Evolutionary conservation across 345 rosid genomes (phyloP).

Genomic region (Iberis pinnata): DNA sequence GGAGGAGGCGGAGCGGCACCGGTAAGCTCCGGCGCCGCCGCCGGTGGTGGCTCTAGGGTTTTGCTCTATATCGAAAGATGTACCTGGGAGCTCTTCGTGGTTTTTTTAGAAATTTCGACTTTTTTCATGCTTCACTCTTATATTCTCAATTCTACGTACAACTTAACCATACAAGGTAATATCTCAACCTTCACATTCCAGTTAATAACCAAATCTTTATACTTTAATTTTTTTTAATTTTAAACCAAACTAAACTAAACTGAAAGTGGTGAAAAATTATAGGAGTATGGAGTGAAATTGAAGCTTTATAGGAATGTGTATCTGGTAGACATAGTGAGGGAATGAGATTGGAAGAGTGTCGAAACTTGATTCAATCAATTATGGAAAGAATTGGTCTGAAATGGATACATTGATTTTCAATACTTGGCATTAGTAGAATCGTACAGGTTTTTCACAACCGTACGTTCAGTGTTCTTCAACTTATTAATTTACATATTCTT

Average conservation of each 20-base stretch:
- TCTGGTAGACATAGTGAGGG: slow-evolving; percentile 56
- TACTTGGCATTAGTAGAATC: slow-evolving; percentile 93
- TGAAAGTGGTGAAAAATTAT: background rate
- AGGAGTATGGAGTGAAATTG: slow-evolving; percentile 57
- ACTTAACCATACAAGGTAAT: slow-evolving; percentile 33
- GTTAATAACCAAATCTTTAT: slow-evolving; percentile 22
- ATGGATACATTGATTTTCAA: slow-evolving; percentile 71
- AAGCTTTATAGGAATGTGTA: slow-evolving; percentile 52
- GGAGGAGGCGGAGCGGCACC: too few relatives aligned
- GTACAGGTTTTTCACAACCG: slow-evolving; percentile 61
- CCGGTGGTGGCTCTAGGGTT: too few relatives aligned
- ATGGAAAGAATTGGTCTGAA: slow-evolving; percentile 55
- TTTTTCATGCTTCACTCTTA: too few relatives aligned
- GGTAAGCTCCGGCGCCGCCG: too few relatives aligned
- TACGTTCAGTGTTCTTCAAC: too few relatives aligned
- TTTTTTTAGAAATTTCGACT: too few relatives aligned
- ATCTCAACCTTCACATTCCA: slow-evolving; percentile 43
- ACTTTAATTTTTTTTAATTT: background rate
- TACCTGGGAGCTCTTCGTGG: too few relatives aligned
- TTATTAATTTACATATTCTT: too few relatives aligned
- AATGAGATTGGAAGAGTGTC: slow-evolving; percentile 50
- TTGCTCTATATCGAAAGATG: too few relatives aligned
- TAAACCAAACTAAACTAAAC: slow-evolving; percentile 11
- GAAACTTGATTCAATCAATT: slow-evolving; percentile 67
- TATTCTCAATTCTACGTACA: slow-evolving; percentile 38